These are phyloP conservation scores for Wickerhamomyces bovis DNA, from an alignment of 805 yeast genomes.

Conservation along the genomic window DNA sequence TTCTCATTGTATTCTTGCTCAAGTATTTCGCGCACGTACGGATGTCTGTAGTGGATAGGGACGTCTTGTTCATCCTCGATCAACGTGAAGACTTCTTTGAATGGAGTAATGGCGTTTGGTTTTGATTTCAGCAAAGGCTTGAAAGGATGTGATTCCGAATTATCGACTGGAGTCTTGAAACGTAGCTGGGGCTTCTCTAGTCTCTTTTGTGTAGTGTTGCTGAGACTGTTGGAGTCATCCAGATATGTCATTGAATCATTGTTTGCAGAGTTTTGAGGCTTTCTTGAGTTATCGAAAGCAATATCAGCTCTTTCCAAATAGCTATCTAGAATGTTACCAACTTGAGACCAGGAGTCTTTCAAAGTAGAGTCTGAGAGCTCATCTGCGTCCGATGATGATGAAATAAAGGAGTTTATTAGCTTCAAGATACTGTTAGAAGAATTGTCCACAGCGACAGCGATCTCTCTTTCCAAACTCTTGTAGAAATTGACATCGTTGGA, in stretches of 20 bases:
- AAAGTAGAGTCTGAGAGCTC: conserved; percentile 36
- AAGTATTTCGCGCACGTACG: conserved; percentile 72
- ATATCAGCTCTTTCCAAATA: conserved; percentile 74
- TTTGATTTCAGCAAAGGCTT: conserved; percentile 65
- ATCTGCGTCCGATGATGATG: conserved; percentile 26
- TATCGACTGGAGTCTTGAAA: conserved; percentile 58
- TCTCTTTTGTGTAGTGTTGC: conserved; percentile 22
- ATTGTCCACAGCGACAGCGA: conserved; percentile 34
- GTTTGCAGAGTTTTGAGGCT: conserved; percentile 8
- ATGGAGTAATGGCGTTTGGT: conserved; percentile 59
- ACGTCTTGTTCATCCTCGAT: conserved; percentile 32
- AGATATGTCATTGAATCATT: conserved; percentile 35
- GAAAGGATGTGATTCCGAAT: conserved; percentile 66
- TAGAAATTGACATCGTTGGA: conserved; percentile 79
- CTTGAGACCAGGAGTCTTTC: conserved; percentile 50
- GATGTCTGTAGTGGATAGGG: conserved; percentile 68
- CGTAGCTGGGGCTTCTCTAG: conserved; percentile 62
- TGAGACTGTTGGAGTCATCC: conserved; percentile 35
- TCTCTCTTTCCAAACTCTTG: conserved; percentile 48
- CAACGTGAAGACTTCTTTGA: conserved; percentile 44
- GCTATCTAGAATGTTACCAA: conserved; percentile 60
- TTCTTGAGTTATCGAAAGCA: conserved; percentile 43
- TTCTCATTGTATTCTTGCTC: conserved; percentile 60
- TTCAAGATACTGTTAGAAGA: conserved; percentile 38
- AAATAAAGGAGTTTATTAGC: conserved; percentile 40